These are phyloP conservation scores for Termitomyces sp. DNA, from an alignment of 768 basidiomycete genomes.

Conservation along the genomic window DNA sequence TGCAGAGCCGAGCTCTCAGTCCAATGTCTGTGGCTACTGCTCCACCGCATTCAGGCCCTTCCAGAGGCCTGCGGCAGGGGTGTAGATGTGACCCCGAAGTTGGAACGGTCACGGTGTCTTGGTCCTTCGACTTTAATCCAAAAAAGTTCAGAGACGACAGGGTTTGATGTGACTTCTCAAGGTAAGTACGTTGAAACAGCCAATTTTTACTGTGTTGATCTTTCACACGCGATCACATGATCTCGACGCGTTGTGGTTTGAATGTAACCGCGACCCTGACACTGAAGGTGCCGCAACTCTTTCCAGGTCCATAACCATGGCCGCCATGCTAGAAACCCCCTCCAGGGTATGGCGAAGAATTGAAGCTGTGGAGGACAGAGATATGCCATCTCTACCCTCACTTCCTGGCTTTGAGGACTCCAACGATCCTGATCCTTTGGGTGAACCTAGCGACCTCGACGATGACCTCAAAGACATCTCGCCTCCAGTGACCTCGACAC, in stretches of 20 bases:
- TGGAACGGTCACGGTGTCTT: too few relatives aligned
- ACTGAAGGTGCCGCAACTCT: background rate
- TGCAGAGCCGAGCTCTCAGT: background rate
- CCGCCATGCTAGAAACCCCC: conserved; percentile 70
- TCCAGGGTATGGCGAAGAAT: conserved; percentile 85
- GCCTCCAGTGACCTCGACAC: conserved; percentile 66
- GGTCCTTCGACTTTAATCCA: too few relatives aligned
- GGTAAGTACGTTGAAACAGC: too few relatives aligned
- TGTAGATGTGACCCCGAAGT: too few relatives aligned
- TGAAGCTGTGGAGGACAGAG: conserved; percentile 66
- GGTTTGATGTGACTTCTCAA: too few relatives aligned
- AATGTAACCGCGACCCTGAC: background rate
- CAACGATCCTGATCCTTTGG: conserved; percentile 26
- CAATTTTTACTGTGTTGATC: background rate
- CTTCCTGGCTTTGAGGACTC: conserved; percentile 71
- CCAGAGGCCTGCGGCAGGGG: too few relatives aligned
- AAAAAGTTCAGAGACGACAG: too few relatives aligned
- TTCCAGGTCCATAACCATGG: conserved; percentile 25
- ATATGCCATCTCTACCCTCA: conserved; percentile 82
- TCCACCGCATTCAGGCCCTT: background rate
- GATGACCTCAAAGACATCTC: conserved; percentile 37
- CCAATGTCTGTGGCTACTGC: too few relatives aligned
- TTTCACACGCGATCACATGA: conserved; percentile 24
- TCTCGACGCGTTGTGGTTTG: conserved; percentile 10
- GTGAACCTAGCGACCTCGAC: conserved; percentile 29